These are phyloP conservation scores for Edaphochlamys debaryana DNA, from an alignment of 139 green algal genomes.

Conservation along the genomic window DNA sequence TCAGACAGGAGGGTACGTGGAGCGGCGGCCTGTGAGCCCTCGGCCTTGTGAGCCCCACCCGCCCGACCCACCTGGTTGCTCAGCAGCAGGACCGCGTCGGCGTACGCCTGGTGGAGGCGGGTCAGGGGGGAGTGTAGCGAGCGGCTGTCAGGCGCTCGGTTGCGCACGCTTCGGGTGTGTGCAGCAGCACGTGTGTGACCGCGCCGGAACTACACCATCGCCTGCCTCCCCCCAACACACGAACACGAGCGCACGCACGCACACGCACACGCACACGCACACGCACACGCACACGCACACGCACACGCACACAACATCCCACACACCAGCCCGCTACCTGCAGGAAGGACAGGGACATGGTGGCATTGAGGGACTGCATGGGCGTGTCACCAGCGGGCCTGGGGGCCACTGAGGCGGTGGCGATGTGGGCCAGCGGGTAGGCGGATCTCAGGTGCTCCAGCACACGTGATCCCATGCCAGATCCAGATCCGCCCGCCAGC, in stretches of 20 bases:
- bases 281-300: not conserved
- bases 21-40: no score
- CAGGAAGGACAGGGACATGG: slow-evolving; percentile 59
- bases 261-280: not conserved
- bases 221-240: no score
- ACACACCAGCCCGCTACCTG: slow-evolving; percentile 1
- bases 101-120: slow-evolving; percentile 47
- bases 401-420: slow-evolving; percentile 44
- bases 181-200: not conserved
- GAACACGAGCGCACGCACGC: no score
- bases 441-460: slow-evolving; percentile 46
- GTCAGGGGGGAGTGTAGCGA: no score
- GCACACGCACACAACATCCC: not conserved
- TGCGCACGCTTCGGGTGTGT: no score
- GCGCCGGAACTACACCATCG: no score
- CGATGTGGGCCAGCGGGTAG: slow-evolving; percentile 46
- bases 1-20: no score
- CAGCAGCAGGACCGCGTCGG: slow-evolving; percentile 55
- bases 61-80: slow-evolving; percentile 37
- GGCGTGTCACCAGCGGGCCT: slow-evolving; percentile 52
- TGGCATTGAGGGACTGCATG: slow-evolving; percentile 57
- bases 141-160: no score
- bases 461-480: slow-evolving; percentile 50
- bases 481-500: slow-evolving; percentile 53
- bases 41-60: not conserved